These are phyloP conservation scores for Suillus clintonianus DNA, from an alignment of 768 basidiomycete genomes.

Conservation along the genomic window DNA sequence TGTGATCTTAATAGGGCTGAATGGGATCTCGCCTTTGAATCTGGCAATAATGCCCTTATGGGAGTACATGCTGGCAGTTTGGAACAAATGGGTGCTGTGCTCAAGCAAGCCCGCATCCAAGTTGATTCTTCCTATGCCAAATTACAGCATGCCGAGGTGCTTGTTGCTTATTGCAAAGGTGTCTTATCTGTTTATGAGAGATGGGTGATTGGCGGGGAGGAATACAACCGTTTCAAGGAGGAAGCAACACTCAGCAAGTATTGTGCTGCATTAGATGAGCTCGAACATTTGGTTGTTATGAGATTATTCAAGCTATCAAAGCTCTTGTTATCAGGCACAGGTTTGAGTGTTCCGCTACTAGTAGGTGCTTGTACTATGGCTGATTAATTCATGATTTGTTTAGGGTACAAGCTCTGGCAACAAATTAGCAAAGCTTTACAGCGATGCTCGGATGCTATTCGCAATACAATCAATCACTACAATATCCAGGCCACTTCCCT, in stretches of 20 bases:
- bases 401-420: constrained; percentile 32
- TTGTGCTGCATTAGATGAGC: constrained; percentile 23
- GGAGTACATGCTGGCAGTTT: neutral
- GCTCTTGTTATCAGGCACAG: constrained; percentile 21
- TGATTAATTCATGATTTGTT: neutral
- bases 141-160: constrained; percentile 2
- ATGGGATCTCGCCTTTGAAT: neutral
- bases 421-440: constrained; percentile 33
- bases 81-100: neutral
- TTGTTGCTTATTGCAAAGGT: no score
- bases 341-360: constrained; percentile 8
- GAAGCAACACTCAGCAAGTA: constrained; percentile 11
- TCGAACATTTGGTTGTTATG: constrained; percentile 32
- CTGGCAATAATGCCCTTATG: neutral
- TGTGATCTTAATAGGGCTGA: neutral
- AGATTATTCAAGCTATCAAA: constrained; percentile 31
- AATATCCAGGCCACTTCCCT: constrained; percentile 23
- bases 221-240: constrained; percentile 6
- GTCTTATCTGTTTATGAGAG: constrained; percentile 1
- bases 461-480: constrained; percentile 24
- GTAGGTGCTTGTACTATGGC: no score
- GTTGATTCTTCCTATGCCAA: constrained; percentile 2
- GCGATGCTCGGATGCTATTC: constrained; percentile 24
- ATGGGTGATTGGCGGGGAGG: constrained; percentile 7
- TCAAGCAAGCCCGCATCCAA: neutral